Evolutionary conservation across 805 yeast genomes (phyloP), one percentile per base, ranked within the genome.

Genomic region (Ogataea nakhonphanomensis): DNA sequence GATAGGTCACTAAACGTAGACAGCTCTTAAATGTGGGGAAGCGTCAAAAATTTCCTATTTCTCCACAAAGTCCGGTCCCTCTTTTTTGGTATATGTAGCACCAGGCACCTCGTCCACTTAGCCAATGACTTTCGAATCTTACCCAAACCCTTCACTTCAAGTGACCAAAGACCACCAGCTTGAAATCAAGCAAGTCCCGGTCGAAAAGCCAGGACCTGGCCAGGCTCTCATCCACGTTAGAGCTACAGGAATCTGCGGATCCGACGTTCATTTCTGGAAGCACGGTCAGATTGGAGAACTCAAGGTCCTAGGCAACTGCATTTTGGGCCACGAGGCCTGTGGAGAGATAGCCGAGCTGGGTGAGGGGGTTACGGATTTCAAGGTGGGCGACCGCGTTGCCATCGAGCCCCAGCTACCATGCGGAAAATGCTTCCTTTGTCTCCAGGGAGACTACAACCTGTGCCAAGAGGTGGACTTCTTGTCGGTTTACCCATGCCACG

Each of bases 201-300:
- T 48, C 21, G 41, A 29, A 3, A 33, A 33, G 14, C 69, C 69
- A 12, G 66, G 62, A 8, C 50, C 54, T 9, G 65, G 62, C 23
- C 66, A 70, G 43, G 85, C 78, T 20, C 56, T 76, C 13, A 71
- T 80, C 30, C 79, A 76, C 54, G 72, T 80, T 30, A 67, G 75
- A 45, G 78, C 79, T 37, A 79, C 85, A 7, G 89, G 89, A 21
- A 81, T 82, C 49, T 83, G 89, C 61, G 89, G 89, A 12, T 75
- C 84, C 15, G 90, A 83, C 59, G 69, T 81, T 45, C 88, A 82
- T 57, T 80, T 79, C 63, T 78, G 76, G 65, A 70, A 76, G 40
- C 78, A 76, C 45, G 89, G 88, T 33, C 71, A 68, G 42, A 80
- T 81, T 44, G 86, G 79, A 22, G 73, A 74, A 37, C 57, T 67